Conservation (phyloP, 2,329 filamentous ascomycete genomes). For the Cladophialophora bantiana region DNA sequence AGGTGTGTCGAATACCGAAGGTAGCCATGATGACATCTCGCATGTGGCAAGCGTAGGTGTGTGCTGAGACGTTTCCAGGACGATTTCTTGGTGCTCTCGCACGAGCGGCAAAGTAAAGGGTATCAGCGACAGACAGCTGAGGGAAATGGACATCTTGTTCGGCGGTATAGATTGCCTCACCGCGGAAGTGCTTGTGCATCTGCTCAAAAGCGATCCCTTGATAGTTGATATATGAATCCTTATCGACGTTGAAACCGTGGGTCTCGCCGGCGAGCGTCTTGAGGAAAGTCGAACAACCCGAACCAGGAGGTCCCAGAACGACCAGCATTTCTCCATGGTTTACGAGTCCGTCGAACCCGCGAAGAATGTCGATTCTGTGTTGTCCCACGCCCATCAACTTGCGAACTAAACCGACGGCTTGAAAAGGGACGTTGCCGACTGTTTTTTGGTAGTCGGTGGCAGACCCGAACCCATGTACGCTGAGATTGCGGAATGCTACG, state of each 20-base stretch:
- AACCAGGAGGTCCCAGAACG: conserved; percentile 52
- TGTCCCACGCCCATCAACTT: conserved; percentile 45
- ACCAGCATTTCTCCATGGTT: conserved; percentile 48
- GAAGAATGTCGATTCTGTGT: conserved; percentile 64
- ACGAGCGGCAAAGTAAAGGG: conserved; percentile 62
- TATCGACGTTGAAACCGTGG: conserved; percentile 76
- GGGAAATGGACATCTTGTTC: conserved; percentile 85
- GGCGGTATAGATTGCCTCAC: conserved; percentile 85
- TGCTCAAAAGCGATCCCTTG: conserved; percentile 66
- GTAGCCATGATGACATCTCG: conserved; percentile 58
- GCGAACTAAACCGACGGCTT: conserved; percentile 44
- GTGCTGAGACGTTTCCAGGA: conserved; percentile 49
- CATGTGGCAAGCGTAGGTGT: conserved; percentile 54
- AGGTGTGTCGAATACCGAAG: conserved; percentile 56
- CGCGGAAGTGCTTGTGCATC: conserved; percentile 70
- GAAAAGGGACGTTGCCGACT: conserved; percentile 53
- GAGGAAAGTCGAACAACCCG: conserved; percentile 78
- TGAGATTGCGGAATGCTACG: conserved; percentile 50
- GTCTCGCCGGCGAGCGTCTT: conserved; percentile 86
- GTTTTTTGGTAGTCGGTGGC: conserved; percentile 49
- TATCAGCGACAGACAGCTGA: conserved; percentile 69
- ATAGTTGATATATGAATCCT: conserved; percentile 78
- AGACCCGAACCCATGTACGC: conserved; percentile 49
- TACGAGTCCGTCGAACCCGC: conserved; percentile 39
- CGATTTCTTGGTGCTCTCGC: conserved; percentile 57